Evolutionary conservation across 768 basidiomycete species (phyloP).

Genomic region (Hemileccinum rubropunctum): DNA sequence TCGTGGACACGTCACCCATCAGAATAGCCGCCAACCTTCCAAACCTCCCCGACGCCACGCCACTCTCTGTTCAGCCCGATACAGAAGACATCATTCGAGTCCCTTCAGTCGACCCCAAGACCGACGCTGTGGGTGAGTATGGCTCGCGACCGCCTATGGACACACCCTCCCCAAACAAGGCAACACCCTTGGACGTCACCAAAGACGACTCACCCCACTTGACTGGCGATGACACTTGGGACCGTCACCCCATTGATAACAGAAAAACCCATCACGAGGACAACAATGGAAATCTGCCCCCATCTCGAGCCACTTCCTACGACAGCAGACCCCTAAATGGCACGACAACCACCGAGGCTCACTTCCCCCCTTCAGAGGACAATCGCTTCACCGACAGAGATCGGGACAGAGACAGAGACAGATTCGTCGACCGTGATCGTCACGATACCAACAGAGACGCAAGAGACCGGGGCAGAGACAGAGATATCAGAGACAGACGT

Average conservation of each 20-base stretch:
- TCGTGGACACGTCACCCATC: constrained; percentile 23
- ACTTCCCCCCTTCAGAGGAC: constrained; percentile 25
- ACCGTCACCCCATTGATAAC: constrained; percentile 30
- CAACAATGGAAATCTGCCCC: constrained; percentile 4
- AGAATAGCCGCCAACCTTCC: constrained; percentile 19
- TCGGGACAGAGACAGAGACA: constrained; percentile 33
- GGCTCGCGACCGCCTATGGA: constrained; percentile 20
- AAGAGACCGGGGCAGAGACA: constrained; percentile 33
- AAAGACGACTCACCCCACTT: constrained; percentile 25
- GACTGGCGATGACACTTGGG: constrained; percentile 28
- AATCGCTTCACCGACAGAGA: constrained; percentile 34
- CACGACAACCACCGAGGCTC: constrained; percentile 7
- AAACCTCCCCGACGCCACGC: constrained; percentile 14
- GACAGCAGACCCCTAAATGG: constrained; percentile 15
- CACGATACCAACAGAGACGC: constrained; percentile 15
- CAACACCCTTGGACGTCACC: not conserved
- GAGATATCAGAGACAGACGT: constrained; percentile 35
- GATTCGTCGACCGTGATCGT: constrained; percentile 33
- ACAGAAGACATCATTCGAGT: constrained; percentile 9
- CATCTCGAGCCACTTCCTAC: constrained; percentile 2
- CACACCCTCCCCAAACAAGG: constrained; percentile 22
- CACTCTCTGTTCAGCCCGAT: constrained; percentile 12
- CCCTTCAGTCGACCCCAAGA: constrained; percentile 8
- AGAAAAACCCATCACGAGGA: constrained; percentile 29
- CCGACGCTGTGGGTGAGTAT: constrained; percentile 30